Evolutionary conservation across 306 rosid genomes (phyloP).

Genomic region (Rosa rugosa): DNA sequence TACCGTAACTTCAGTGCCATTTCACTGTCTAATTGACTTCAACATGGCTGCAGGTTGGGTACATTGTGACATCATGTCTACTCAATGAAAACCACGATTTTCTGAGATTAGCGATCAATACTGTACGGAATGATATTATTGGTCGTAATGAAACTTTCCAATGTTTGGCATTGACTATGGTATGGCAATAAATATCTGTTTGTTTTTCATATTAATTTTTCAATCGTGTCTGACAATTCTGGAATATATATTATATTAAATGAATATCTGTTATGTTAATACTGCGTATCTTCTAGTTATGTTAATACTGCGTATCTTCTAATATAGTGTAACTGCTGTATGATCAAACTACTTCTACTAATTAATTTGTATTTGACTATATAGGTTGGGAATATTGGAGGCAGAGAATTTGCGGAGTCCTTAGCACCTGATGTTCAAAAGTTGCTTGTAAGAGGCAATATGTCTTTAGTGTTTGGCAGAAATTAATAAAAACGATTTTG

Average conservation of each 20-base stretch:
- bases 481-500: constrained; percentile 27
- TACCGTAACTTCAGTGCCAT: constrained; percentile 8
- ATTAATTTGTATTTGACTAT: constrained; percentile 23
- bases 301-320: background rate
- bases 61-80: constrained; percentile 91
- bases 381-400: constrained; percentile 99
- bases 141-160: constrained; percentile 99
- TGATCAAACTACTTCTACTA: constrained; percentile 23
- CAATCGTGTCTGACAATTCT: background rate
- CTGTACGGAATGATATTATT: constrained; percentile 96
- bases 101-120: constrained; percentile 93
- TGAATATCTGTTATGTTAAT: background rate
- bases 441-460: constrained; percentile 68
- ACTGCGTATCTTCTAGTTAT: background rate
- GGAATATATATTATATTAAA: background rate
- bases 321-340: background rate
- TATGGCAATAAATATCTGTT: constrained; percentile 42
- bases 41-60: constrained; percentile 88
- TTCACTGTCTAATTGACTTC: constrained; percentile 22
- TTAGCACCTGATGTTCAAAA: constrained; percentile 98
- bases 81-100: constrained; percentile 99
- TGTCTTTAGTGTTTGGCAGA: constrained; percentile 8
- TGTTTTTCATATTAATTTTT: constrained; percentile 9
- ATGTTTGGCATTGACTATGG: constrained; percentile 97
- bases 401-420: constrained; percentile 98